A percentile compares a stretch with the other conserved stretches of the same genome.
These are phyloP conservation scores for Geranomyces variabilis DNA, from an alignment of 192 early-diverging fungal species.

Conservation along the genomic window DNA sequence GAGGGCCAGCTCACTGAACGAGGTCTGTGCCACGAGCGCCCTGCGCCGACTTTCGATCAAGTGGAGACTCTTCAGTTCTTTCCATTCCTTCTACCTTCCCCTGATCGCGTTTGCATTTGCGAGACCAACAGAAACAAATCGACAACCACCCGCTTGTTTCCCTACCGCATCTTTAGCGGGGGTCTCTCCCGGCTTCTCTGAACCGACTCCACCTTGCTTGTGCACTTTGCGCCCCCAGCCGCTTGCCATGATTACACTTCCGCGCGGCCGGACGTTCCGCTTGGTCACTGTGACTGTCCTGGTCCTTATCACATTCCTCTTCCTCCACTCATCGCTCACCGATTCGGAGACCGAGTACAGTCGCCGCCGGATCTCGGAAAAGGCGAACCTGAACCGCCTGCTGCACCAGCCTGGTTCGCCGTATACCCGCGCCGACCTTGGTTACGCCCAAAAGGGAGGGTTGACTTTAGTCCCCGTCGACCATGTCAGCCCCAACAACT, in stretches of 20 bases:
- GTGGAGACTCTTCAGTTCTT: too few species aligned
- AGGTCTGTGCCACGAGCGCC: too few species aligned
- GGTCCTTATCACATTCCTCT: slow-evolving; percentile 10
- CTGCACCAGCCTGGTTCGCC: slow-evolving; percentile 29
- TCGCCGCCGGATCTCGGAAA: slow-evolving; percentile 4
- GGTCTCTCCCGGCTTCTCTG: too few species aligned
- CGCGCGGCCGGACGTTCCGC: slow-evolving; percentile 21
- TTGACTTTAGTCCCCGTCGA: slow-evolving; percentile 16
- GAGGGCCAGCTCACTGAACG: too few species aligned
- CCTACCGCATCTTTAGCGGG: too few species aligned
- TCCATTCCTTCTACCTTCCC: too few species aligned
- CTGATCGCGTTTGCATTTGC: too few species aligned
- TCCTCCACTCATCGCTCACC: slow-evolving; percentile 16
- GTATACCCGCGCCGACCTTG: slow-evolving; percentile 19
- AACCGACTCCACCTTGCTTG: too few species aligned
- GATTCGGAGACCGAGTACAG: neutral
- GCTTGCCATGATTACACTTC: slow-evolving; percentile 21
- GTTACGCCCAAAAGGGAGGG: slow-evolving; percentile 15
- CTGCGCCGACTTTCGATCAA: too few species aligned
- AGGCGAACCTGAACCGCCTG: slow-evolving; percentile 21
- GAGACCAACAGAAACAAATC: too few species aligned
- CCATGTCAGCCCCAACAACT: neutral
- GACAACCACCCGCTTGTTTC: too few species aligned
- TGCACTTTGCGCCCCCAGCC: too few species aligned
- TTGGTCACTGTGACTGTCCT: slow-evolving; percentile 5